Base-by-base conservation (phyloP, 129 eudicot species). In the Artemisia tridentata region DNA sequence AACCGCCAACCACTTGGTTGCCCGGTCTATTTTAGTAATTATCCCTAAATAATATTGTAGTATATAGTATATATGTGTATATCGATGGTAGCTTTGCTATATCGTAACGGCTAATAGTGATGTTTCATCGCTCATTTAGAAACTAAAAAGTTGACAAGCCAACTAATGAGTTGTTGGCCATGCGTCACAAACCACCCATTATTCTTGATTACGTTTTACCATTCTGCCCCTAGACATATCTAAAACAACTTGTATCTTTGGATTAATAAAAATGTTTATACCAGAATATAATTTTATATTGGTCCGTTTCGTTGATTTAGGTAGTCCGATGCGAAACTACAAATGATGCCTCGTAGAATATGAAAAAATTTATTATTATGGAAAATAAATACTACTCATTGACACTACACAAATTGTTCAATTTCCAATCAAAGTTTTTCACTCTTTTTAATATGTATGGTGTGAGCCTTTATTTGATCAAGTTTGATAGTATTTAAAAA, bases 91-190 rank as follows among this genome's bases (percentile, higher is more conserved):
- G 71, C 80, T 62, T 77, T 63, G 76, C 65, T 77, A 78, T 78
- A 63, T 64, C 72, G 81, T 78, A 71, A 71, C 81, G 77, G 68
- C 77, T 78, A 78, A 71, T 55, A 65, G 72, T 54, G 77, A 78
- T 71, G 51, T 78, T 70, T 71, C 72, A 78, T 78, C 81, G 63
- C 61, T 70, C 76, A 2, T 77, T 67, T 71, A 56, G 72, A 78
- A 71, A 78, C 81, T 77, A 41, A 21, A 77, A 77, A 63, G 67
- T 78, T 63, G 81, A 78, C 81, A 52, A 25, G 53, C 67, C 67
- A 78, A 71, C 81, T 64, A 71, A 78, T 46, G 72, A 78, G 77
- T 78, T 41, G 81, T 78, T 71, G 81, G 68, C 66, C 81, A 71
- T 64, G 68, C 77, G 19, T 54, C 55, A 46, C 77, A 63, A 45